Base-by-base conservation (phyloP, 441 rosid species). In the Gossypium schwendimanii region DNA sequence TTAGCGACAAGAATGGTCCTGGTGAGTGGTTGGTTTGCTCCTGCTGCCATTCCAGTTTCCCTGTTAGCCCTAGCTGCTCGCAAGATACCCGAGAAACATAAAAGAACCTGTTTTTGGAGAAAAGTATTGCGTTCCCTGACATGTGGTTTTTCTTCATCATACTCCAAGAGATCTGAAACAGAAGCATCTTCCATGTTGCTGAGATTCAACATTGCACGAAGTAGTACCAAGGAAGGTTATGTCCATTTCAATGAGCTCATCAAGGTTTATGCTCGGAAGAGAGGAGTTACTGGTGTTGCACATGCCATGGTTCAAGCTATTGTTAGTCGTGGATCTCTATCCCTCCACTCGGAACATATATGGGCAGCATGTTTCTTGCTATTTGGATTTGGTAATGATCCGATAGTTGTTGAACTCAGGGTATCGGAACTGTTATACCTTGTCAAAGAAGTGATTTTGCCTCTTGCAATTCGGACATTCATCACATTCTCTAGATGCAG, bases 11-110 rank as follows among this genome's bases (percentile, higher is more conserved):
- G 92, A 72, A 95, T 95, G 98, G 93, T 88, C 54, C 90, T 83
- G 70, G 97, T 87, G 2, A 86, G 99, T 53, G 89, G 92, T 33
- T 95, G 99, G 98, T 91, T 95, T 80, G 97, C 97, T 17, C 98
- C 98, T 1, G 83, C 88, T 21, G 87, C 90, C 2, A 76, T 95
- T 59, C 95, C 99, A 0, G 81, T 88, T 66, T 77, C 97, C 52
- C 31, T 95, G 14, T 75, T 95, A 77, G 86, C 87, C 68, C 73
- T 85, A 24, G 96, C 99, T 67, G 97, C 97, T 73, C 79, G 84
- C 73, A 92, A 85, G 79, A 83, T 95, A 64, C 93, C 97, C 1
- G 91, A 87, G 78, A 91, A 89, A 72, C 88, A 81, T 67, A 79
- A 71, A 23, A 82, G 93, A 31, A 82, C 84, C 7, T 75, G 41